These are phyloP conservation scores for Liquidambar formosana DNA, from an alignment of 164 flowering plant species.

Conservation along the genomic window DNA sequence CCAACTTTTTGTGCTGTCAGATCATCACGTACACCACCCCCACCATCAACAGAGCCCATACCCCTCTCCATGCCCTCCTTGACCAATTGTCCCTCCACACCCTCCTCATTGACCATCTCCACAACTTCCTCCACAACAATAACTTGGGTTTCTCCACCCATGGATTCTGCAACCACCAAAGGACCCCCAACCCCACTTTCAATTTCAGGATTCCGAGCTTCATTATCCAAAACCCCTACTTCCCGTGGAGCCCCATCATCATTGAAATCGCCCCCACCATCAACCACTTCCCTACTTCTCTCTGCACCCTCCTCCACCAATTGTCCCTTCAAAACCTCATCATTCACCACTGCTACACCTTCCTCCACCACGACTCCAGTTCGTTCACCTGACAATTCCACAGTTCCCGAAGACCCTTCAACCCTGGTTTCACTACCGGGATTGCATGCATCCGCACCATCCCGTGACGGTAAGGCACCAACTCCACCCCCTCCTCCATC, in stretches of 20 bases:
- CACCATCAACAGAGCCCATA: not conserved
- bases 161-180: not conserved
- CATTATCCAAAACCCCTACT: not conserved
- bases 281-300: not conserved
- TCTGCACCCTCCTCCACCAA: no score
- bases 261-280: not conserved
- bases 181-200: not conserved
- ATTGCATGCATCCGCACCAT: not conserved
- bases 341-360: not conserved
- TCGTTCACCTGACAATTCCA: no score
- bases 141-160: slow-evolving; percentile 11
- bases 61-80: not conserved
- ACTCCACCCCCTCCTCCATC: no score
- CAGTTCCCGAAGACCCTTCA: slow-evolving; percentile 15
- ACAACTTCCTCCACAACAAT: not conserved
- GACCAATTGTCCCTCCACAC: not conserved
- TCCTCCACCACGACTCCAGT: not conserved
- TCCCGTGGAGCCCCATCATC: not conserved
- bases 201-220: not conserved
- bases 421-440: not conserved
- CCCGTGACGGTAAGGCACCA: no score
- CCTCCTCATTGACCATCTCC: not conserved
- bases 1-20: slow-evolving; percentile 7
- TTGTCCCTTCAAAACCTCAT: no score
- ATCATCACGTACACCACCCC: slow-evolving; percentile 6